Evolutionary conservation across 176 grass and related monocot species (phyloP).

Genomic region (Typha latifolia): DNA sequence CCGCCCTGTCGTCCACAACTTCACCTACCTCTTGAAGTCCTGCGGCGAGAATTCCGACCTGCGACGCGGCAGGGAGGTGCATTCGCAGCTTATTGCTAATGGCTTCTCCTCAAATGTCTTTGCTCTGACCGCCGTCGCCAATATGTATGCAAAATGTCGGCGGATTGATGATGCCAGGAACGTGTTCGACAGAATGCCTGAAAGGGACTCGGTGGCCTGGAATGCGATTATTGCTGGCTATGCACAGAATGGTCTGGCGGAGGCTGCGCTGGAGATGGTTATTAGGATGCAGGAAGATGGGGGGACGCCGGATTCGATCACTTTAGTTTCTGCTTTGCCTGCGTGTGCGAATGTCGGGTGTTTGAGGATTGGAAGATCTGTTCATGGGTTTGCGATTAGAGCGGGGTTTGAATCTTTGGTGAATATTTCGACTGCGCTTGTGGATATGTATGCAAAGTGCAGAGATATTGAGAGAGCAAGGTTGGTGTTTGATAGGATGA

Average conservation of each 20-base stretch:
- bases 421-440: constrained; percentile 45
- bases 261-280: constrained; percentile 27
- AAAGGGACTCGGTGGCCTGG: constrained; percentile 38
- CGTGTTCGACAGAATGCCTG: constrained; percentile 51
- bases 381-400: constrained; percentile 34
- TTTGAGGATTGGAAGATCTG: constrained; percentile 5
- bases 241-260: constrained; percentile 32
- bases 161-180: constrained; percentile 22
- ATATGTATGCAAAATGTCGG: constrained; percentile 31
- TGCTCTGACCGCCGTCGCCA: constrained; percentile 9
- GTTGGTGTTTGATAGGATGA: constrained; percentile 30
- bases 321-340: constrained; percentile 43
- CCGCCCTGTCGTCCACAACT: constrained; percentile 28
- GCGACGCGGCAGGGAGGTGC: constrained; percentile 16
- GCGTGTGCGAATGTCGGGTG: constrained; percentile 22
- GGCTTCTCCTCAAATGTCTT: constrained; percentile 6
- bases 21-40: constrained; percentile 40
- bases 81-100: constrained; percentile 14
- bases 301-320: constrained; percentile 29
- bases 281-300: constrained; percentile 33
- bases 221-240: constrained; percentile 44
- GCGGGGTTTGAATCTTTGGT: constrained; percentile 28
- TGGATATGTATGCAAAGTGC: constrained; percentile 54
- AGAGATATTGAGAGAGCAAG: constrained; percentile 20
- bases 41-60: constrained; percentile 22